A percentile compares a stretch with the other conserved stretches of the same genome.
phyloP scores from a whole-genome alignment of 139 green algal species.

The Chara braunii region DNA sequence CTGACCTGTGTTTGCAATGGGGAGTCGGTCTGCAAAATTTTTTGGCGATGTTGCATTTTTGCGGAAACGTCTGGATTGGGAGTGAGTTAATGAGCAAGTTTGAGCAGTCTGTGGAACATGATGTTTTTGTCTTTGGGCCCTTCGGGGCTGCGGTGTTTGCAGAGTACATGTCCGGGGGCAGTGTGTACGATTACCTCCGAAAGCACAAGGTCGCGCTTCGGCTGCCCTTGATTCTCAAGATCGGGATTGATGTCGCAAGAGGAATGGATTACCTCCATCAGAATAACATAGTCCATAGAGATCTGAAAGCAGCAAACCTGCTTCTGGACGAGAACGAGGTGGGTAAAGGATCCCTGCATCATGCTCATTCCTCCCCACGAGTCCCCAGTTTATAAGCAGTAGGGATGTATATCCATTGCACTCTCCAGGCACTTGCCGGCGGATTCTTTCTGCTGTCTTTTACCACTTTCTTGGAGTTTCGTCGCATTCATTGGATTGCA shows the following conservation, averaged over 20 bases:
- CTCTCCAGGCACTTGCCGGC: too few relatives aligned
- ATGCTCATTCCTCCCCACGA: too few relatives aligned
- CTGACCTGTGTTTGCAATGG: too few relatives aligned
- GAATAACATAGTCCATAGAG: conserved; percentile 91
- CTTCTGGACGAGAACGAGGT: conserved; percentile 88
- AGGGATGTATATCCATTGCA: too few relatives aligned
- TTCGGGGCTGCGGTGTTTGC: not conserved
- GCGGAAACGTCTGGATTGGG: too few relatives aligned
- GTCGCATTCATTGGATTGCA: not conserved
- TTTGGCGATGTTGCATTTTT: too few relatives aligned
- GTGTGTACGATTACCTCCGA: conserved; percentile 87
- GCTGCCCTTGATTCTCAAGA: conserved; percentile 64
- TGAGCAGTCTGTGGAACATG: too few relatives aligned
- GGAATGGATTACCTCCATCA: conserved; percentile 99
- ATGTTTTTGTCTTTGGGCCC: too few relatives aligned
- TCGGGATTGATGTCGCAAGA: conserved; percentile 67
- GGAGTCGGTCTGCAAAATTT: too few relatives aligned
- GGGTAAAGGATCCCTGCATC: too few relatives aligned
- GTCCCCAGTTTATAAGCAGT: too few relatives aligned
- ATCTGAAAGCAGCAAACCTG: conserved; percentile 90
- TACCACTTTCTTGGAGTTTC: not conserved
- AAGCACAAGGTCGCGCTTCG: conserved; percentile 50
- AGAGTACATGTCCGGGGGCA: conserved; percentile 94
- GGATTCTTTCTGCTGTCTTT: not conserved
- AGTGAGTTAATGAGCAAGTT: too few relatives aligned